A percentile compares a stretch with the other conserved stretches of the same genome.
Evolutionary conservation across 805 yeast species (phyloP).

Genomic region (Wickerhamiella allomyrinae): DNA sequence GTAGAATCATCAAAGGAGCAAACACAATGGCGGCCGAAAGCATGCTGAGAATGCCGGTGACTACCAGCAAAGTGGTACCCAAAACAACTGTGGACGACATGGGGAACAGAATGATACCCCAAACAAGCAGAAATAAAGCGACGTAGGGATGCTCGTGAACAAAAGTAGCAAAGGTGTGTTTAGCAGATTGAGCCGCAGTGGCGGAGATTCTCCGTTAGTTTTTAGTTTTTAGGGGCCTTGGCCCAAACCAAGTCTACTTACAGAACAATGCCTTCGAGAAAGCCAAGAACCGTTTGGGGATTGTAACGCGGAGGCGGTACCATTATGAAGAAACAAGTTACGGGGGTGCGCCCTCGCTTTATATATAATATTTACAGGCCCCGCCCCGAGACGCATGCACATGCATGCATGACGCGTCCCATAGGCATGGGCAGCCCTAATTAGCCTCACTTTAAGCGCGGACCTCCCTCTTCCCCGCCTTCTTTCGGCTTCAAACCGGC

Average conservation of each 20-base stretch:
- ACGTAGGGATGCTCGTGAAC: conserved; percentile 4
- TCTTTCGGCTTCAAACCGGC: neutral
- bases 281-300: too few species aligned
- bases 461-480: neutral
- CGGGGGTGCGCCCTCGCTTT: too few species aligned
- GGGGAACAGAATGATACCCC: conserved; percentile 8
- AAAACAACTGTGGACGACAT: conserved; percentile 6
- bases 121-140: conserved; percentile 6
- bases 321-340: too few species aligned
- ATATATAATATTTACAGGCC: too few species aligned
- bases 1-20: conserved; percentile 9
- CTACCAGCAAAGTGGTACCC: conserved; percentile 4
- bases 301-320: too few species aligned
- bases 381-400: too few species aligned
- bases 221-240: too few species aligned
- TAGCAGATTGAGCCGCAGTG: neutral
- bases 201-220: neutral
- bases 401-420: conserved; percentile 1
- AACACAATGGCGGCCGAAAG: conserved; percentile 7
- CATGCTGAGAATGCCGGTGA: conserved; percentile 4
- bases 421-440: neutral
- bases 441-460: neutral
- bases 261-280: too few species aligned
- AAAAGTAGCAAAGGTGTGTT: neutral
- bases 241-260: too few species aligned